Evolutionary conservation across 306 rosid species (phyloP).

Genomic region (Abrus pulchellus): DNA sequence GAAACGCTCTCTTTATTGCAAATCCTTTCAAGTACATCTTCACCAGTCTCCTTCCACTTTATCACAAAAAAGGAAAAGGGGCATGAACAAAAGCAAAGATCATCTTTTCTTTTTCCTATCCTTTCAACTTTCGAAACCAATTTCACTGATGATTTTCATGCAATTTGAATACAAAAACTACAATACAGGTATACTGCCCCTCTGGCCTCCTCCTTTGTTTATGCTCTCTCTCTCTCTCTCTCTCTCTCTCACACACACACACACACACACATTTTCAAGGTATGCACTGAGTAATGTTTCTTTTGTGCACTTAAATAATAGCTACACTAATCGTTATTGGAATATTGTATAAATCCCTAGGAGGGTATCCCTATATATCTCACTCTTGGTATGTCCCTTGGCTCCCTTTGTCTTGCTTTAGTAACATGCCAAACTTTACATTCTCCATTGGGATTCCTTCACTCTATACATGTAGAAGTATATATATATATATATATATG

Average conservation of each 20-base stretch:
- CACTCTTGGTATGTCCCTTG: conserved; percentile 54
- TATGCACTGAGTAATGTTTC: conserved; percentile 56
- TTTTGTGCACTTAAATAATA: conserved; percentile 53
- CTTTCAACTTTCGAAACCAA: conserved; percentile 64
- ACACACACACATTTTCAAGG: conserved; percentile 67
- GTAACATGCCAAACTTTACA: conserved; percentile 86
- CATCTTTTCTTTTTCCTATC: conserved; percentile 67
- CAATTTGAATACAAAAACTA: conserved; percentile 55
- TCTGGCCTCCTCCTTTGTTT: conserved; percentile 39
- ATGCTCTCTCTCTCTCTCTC: conserved; percentile 32
- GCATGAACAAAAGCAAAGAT: conserved; percentile 61
- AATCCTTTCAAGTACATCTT: conserved; percentile 60
- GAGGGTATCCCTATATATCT: conserved; percentile 66
- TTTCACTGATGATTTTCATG: conserved; percentile 74
- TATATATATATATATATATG: conserved; percentile 49
- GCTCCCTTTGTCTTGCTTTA: conserved; percentile 70
- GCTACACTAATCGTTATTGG: conserved; percentile 45
- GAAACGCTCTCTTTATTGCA: conserved; percentile 53
- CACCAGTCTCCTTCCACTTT: conserved; percentile 62
- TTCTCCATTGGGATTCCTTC: conserved; percentile 89
- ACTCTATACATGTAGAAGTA: conserved; percentile 53
- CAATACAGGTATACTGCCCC: conserved; percentile 17
- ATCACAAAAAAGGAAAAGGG: conserved; percentile 59
- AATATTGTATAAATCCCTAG: conserved; percentile 81
- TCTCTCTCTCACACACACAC: conserved; percentile 43